Base-by-base conservation (phyloP, 805 yeast genomes). In the Candida berthetii region DNA sequence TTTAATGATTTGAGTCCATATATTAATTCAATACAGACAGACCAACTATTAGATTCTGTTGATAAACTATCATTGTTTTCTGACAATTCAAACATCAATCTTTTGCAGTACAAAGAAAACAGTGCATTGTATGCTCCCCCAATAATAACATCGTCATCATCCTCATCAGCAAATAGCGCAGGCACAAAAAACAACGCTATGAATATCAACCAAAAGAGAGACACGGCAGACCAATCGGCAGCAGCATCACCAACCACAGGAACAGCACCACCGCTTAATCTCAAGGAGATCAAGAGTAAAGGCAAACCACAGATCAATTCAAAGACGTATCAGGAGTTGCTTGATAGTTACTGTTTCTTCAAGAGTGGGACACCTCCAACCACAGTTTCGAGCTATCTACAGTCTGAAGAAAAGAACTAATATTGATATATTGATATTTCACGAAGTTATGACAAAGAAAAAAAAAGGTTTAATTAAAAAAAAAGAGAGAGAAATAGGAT, bases 281-380 rank as follows among this genome's bases (percentile, higher is more conserved):
- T 47, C 31, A 38, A 34, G 36, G 43, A 47, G 19, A 14, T 47
- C 19, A 35, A 41, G 15, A 29, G 37, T 15, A 42, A 51, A 22
- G 42, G 37, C n/a, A 56, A 61, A 40, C 69, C 71, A 3, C 50
- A 57, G 13, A 58, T 73, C 40, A 67, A 76, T 48, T 71, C 82
- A 5, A 69, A 72, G 49, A 65, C 78, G 1, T 80, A 80, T 51
- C 71, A 74, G 47, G 76, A 78, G 43, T 58, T 80, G 17, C 58
- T 81, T 39, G 78, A 79, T 38, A 71, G 74, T 24, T 81, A 76
- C 51, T 81, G 87, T 48, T 81, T 81, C 50, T 80, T 74, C 50
- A 62, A 68, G 44, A 59, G 72, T 32, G 19, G 7, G 13, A 13
- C n/a, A 4, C 29, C 29, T 11, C 66, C 67, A 10, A 52, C 55